Evolutionary conservation across 768 basidiomycete species (phyloP).

Genomic region (Tylopilus sp.): DNA sequence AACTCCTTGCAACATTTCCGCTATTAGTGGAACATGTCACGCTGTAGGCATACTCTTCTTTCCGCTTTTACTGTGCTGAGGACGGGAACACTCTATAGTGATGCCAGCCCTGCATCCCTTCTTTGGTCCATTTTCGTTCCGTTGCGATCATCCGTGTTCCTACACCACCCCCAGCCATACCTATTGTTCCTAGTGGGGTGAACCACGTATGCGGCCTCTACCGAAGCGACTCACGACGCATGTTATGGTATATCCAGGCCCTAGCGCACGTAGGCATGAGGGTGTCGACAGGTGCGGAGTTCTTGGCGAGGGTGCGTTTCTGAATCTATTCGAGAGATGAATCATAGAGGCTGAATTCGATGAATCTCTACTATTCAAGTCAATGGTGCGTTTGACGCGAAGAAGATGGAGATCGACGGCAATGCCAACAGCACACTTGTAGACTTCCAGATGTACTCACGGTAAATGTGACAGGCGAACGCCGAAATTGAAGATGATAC

Average conservation of each 20-base stretch:
- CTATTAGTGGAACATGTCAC: constrained; percentile 53
- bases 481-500: too few species aligned
- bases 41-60: constrained; percentile 41
- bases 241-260: constrained; percentile 62
- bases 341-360: background rate
- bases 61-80: background rate
- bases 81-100: constrained; percentile 25
- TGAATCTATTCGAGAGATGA: background rate
- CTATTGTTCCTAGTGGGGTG: constrained; percentile 64
- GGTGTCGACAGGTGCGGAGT: constrained; percentile 61
- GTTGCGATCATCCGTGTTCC: background rate
- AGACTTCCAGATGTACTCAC: too few species aligned
- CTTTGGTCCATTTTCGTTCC: constrained; percentile 34
- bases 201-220: constrained; percentile 75
- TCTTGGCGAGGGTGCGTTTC: constrained; percentile 50
- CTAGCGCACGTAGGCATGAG: constrained; percentile 67
- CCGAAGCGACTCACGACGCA: constrained; percentile 57
- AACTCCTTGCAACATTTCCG: background rate
- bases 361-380: constrained; percentile 37
- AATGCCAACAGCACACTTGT: too few species aligned
- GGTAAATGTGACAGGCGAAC: too few species aligned
- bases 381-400: constrained; percentile 43
- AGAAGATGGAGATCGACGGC: constrained; percentile 2
- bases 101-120: constrained; percentile 71
- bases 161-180: constrained; percentile 51